Evolutionary conservation across 352 stramenopile species (phyloP).

Genomic region (Phytophthora macrochlamydospora): DNA sequence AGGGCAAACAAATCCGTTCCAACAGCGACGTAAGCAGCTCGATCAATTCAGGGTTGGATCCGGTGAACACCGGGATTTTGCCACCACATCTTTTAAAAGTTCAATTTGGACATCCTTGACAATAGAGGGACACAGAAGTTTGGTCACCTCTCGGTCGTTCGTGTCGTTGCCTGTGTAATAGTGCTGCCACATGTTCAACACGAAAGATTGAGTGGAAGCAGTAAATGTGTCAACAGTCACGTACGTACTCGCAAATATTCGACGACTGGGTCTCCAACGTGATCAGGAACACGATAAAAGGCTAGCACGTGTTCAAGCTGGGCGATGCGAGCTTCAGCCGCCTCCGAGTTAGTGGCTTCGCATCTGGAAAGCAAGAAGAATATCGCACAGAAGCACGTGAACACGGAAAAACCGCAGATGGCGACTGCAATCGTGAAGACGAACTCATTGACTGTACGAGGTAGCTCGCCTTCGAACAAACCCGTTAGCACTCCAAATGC

Average conservation of each 20-base stretch:
- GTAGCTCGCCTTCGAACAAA: constrained; percentile 57
- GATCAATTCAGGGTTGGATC: constrained; percentile 61
- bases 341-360: constrained; percentile 49
- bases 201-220: constrained; percentile 16
- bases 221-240: neutral
- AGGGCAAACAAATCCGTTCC: constrained; percentile 58
- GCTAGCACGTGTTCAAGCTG: constrained; percentile 62
- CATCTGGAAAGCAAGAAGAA: constrained; percentile 78
- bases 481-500: constrained; percentile 54
- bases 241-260: constrained; percentile 50
- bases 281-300: constrained; percentile 52
- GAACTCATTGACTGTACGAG: constrained; percentile 43
- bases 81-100: constrained; percentile 55
- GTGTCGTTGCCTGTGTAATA: constrained; percentile 68
- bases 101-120: constrained; percentile 70
- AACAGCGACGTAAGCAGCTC: constrained; percentile 59
- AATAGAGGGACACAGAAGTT: constrained; percentile 69
- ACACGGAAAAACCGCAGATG: constrained; percentile 56
- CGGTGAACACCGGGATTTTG: constrained; percentile 64
- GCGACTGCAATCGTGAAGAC: constrained; percentile 61
- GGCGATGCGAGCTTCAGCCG: constrained; percentile 53
- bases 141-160: constrained; percentile 65
- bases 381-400: constrained; percentile 64
- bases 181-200: constrained; percentile 60
- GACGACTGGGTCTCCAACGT: constrained; percentile 42